These are phyloP conservation scores for Ballota nigra DNA, from an alignment of 257 asterid genomes.

Conservation along the genomic window DNA sequence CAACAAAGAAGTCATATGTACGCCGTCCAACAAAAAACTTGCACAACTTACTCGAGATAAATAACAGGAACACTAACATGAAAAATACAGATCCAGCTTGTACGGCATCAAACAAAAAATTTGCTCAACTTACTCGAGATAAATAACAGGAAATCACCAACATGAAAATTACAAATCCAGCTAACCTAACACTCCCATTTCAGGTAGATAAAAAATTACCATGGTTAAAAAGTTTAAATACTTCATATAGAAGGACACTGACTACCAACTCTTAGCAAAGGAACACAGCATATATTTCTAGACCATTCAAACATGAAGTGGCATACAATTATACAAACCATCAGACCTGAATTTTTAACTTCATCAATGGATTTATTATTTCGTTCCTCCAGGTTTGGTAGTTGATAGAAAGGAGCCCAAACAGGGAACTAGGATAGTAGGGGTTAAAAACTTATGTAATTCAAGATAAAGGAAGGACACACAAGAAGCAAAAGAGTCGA, in stretches of 20 bases:
- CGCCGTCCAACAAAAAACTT: not conserved
- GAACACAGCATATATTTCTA: not conserved
- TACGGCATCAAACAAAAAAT: not conserved
- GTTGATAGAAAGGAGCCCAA: not conserved
- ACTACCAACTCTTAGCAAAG: not conserved
- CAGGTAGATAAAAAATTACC: not conserved
- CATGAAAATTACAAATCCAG: not conserved
- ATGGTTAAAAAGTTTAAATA: not conserved
- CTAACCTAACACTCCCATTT: not conserved
- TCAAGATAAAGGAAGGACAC: not conserved
- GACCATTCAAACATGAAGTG: not conserved
- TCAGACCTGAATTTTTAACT: not conserved
- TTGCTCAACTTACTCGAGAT: not conserved
- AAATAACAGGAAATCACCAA: not conserved
- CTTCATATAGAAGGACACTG: not conserved
- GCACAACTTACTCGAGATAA: not conserved
- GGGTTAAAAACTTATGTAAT: slow-evolving; percentile 9
- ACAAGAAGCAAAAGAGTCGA: slow-evolving; percentile 4
- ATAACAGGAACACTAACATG: not conserved
- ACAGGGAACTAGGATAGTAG: not conserved
- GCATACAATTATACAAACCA: not conserved
- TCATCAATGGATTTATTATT: not conserved
- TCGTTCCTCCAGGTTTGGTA: not conserved
- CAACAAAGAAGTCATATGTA: not conserved
- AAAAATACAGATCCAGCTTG: not conserved